Evolutionary conservation across 257 asterid genomes (phyloP).

Genomic region (Gentiana straminea): DNA sequence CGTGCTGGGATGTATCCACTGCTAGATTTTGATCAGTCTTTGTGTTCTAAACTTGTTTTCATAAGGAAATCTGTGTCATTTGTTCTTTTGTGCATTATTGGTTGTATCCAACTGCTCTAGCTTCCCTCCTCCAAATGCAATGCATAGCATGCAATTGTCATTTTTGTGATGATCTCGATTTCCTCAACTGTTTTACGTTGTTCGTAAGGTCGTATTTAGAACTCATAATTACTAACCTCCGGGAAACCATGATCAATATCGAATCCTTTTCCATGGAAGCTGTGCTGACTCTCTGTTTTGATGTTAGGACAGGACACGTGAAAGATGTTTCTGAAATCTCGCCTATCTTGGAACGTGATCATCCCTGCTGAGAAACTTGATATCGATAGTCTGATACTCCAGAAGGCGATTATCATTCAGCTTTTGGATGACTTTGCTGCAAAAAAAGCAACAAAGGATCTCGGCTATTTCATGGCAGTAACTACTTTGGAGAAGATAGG

Average conservation of each 20-base stretch:
- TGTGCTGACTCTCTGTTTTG: not conserved
- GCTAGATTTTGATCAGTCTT: no score
- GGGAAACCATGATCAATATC: not conserved
- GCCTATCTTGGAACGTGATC: slow-evolving; percentile 53
- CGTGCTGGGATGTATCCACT: no score
- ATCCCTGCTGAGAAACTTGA: slow-evolving; percentile 60
- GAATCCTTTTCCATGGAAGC: slow-evolving; percentile 3
- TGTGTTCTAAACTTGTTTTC: no score
- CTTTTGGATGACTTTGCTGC: slow-evolving; percentile 53
- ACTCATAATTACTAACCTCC: no score
- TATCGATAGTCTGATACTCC: slow-evolving; percentile 48
- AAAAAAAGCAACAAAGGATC: slow-evolving; percentile 47
- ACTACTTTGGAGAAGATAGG: slow-evolving; percentile 56
- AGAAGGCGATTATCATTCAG: slow-evolving; percentile 47
- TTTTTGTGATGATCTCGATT: no score
- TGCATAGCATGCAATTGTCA: no score
- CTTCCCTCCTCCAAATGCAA: no score
- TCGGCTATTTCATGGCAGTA: slow-evolving; percentile 57
- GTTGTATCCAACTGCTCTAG: no score
- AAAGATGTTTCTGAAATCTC: slow-evolving; percentile 50
- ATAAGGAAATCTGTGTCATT: no score
- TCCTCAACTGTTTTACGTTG: no score
- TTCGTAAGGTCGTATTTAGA: no score
- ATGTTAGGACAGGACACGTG: slow-evolving; percentile 1
- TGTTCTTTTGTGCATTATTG: no score